Conservation (phyloP, 345 rosid genomes). For the Schrenkiella parvula region DNA sequence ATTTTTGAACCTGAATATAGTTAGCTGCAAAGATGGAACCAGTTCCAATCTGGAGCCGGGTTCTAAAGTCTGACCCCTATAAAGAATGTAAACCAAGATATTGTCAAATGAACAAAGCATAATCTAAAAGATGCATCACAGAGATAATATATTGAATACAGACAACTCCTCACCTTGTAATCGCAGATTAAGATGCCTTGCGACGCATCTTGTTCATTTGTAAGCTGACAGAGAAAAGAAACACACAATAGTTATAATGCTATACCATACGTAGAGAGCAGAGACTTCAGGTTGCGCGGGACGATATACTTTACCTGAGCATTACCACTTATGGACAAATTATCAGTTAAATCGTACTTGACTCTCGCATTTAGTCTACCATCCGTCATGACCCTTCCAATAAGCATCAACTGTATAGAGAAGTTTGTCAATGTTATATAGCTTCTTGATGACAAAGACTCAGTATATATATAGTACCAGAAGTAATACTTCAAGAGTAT, state of each 20-base stretch:
- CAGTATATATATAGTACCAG: background rate
- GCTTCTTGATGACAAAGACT: background rate
- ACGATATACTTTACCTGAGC: constrained; percentile 77
- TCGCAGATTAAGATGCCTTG: constrained; percentile 61
- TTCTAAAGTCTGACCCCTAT: constrained; percentile 78
- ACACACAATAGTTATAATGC: background rate
- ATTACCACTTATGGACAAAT: constrained; percentile 59
- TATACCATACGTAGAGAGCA: background rate
- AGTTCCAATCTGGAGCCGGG: constrained; percentile 66
- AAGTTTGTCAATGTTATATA: background rate
- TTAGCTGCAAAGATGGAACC: constrained; percentile 65
- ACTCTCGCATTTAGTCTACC: constrained; percentile 73
- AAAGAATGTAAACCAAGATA: too few species aligned
- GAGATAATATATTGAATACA: background rate
- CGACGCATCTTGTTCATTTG: constrained; percentile 66
- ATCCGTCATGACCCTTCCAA: constrained; percentile 71
- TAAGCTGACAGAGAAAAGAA: constrained; percentile 46
- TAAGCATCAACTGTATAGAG: constrained; percentile 61
- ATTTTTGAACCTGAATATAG: constrained; percentile 82
- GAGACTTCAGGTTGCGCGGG: too few species aligned
- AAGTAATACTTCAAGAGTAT: background rate
- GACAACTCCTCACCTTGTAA: constrained; percentile 56
- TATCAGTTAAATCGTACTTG: constrained; percentile 69
- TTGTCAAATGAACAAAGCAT: background rate
- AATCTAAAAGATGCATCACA: background rate